Conservation (phyloP, 805 yeast genomes). For the Spathaspora arborariae region DNA sequence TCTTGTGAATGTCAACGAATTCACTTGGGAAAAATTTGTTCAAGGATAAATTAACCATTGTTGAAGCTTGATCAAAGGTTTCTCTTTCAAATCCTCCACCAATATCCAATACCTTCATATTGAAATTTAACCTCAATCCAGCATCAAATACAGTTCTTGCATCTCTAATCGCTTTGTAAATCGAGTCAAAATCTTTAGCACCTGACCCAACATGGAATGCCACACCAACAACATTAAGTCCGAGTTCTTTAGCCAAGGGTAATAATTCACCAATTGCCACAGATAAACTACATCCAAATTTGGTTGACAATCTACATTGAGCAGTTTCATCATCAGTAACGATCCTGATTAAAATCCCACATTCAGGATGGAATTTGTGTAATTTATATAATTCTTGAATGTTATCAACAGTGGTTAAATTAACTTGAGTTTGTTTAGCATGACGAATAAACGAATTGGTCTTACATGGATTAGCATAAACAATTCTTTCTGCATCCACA, state of each 20-base stretch:
- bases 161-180: constrained; percentile 68
- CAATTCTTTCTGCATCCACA: constrained; percentile 59
- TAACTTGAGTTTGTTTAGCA: constrained; percentile 55
- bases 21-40: constrained; percentile 55
- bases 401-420: constrained; percentile 86
- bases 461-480: constrained; percentile 94
- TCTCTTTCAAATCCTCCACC: constrained; percentile 89
- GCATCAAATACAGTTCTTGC: constrained; percentile 63
- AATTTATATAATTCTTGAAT: constrained; percentile 78
- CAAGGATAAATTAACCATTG: constrained; percentile 52
- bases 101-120: constrained; percentile 64
- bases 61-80: constrained; percentile 57
- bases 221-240: constrained; percentile 71
- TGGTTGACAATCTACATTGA: constrained; percentile 79
- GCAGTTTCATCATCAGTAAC: constrained; percentile 88
- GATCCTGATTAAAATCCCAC: constrained; percentile 72
- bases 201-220: constrained; percentile 98
- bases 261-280: constrained; percentile 53
- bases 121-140: constrained; percentile 36
- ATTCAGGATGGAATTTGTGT: constrained; percentile 60
- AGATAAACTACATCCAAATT: constrained; percentile 75
- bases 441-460: constrained; percentile 75
- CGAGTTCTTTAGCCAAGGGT: constrained; percentile 56
- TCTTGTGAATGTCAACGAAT: constrained; percentile 17
- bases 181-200: constrained; percentile 66